These are phyloP conservation scores for Sporobolomyces pararoseus DNA, from an alignment of 768 basidiomycete species.

Conservation along the genomic window DNA sequence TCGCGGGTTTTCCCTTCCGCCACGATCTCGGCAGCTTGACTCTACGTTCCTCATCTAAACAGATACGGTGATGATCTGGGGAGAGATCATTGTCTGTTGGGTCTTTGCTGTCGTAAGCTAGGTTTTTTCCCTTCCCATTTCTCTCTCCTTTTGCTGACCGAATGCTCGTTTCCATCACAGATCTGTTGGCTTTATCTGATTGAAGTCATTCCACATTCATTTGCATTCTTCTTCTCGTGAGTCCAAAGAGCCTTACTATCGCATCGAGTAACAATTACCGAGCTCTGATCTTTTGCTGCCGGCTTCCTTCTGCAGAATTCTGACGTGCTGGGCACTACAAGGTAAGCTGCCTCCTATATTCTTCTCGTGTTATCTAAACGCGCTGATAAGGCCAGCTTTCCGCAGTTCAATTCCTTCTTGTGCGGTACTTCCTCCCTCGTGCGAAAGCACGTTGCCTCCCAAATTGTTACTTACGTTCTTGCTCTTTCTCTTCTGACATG, in stretches of 20 bases:
- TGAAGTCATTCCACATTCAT: conserved; percentile 5
- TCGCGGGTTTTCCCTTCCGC: no score
- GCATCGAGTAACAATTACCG: no score
- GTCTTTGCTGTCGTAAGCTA: background rate
- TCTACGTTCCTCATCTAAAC: no score
- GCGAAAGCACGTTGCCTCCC: no score
- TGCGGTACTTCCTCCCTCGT: background rate
- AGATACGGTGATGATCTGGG: conserved; percentile 16
- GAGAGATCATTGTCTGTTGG: conserved; percentile 11
- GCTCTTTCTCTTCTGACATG: no score
- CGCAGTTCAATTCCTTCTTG: conserved; percentile 28
- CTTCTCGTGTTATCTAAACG: no score
- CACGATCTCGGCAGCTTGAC: no score
- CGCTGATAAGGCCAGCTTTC: background rate
- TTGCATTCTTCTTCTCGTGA: conserved; percentile 18
- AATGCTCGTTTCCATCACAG: conserved; percentile 1
- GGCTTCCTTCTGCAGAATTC: background rate
- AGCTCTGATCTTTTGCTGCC: no score
- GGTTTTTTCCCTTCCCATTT: no score
- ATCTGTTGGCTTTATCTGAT: conserved; percentile 9
- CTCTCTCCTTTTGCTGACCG: background rate
- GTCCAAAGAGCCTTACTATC: no score
- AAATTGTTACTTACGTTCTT: no score
- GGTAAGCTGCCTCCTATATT: background rate
- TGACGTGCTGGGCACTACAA: conserved; percentile 14